Evolutionary conservation across 495 filamentous ascomycete genomes (phyloP).

Genomic region (Tetracladium marchalianum): DNA sequence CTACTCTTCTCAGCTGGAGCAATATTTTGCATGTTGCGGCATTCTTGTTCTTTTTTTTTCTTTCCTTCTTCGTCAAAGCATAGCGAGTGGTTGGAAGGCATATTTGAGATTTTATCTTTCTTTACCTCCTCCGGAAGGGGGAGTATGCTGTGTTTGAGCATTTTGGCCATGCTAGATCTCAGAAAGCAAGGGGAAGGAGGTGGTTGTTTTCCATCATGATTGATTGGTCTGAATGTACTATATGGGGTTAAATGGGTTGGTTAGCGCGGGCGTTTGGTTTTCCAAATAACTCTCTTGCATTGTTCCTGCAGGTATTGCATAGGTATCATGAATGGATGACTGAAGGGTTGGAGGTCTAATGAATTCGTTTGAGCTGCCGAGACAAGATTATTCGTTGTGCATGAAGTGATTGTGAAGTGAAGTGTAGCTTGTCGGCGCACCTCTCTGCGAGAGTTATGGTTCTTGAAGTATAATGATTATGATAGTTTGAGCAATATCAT

Average conservation of each 20-base stretch:
- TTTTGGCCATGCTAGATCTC: slow-evolving; percentile 14
- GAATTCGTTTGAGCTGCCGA: slow-evolving; percentile 6
- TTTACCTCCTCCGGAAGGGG: background rate
- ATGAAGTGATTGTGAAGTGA: no score
- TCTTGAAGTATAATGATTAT: no score
- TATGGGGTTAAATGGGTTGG: slow-evolving; percentile 19
- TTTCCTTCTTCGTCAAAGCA: slow-evolving; percentile 15
- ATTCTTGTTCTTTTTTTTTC: slow-evolving; percentile 24
- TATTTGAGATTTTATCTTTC: slow-evolving; percentile 14
- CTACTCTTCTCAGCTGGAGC: slow-evolving; percentile 35
- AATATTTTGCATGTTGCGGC: slow-evolving; percentile 20
- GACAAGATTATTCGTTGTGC: no score
- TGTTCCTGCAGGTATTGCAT: no score
- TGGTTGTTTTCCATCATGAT: background rate
- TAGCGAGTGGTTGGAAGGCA: slow-evolving; percentile 18
- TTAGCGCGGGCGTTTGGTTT: slow-evolving; percentile 8
- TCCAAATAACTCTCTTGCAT: no score
- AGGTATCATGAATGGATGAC: slow-evolving; percentile 1
- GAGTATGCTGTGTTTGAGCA: background rate
- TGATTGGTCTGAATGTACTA: slow-evolving; percentile 13
- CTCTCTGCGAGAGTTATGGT: no score
- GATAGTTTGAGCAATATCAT: no score
- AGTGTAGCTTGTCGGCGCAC: no score
- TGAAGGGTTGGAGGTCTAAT: slow-evolving; percentile 6
- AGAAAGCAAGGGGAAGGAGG: background rate